phyloP scores from a whole-genome alignment of 371 early-diverging fungal genomes.

The Basidiobolus meristosporus region DNA sequence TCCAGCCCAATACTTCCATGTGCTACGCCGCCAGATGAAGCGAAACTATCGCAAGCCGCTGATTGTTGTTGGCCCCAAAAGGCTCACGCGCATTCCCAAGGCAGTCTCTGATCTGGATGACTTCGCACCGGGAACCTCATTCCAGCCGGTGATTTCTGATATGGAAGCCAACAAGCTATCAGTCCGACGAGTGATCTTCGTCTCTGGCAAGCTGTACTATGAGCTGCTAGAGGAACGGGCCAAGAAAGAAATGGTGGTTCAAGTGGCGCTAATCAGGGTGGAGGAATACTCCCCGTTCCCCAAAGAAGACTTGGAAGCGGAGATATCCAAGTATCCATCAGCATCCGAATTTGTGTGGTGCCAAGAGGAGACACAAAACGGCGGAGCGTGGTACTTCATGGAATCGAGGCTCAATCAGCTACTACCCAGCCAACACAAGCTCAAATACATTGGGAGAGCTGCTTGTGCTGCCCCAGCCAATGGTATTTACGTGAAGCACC shows the following conservation, averaged over 20 bases:
- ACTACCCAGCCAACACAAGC: no score
- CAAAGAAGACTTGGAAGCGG: conserved; percentile 23
- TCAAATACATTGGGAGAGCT: no score
- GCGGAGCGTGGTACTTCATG: conserved; percentile 48
- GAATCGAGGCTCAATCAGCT: no score
- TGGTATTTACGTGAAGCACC: no score
- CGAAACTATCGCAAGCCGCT: conserved; percentile 82
- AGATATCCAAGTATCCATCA: conserved; percentile 34
- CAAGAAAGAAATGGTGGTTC: conserved; percentile 28
- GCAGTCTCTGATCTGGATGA: conserved; percentile 7
- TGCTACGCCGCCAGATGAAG: conserved; percentile 73
- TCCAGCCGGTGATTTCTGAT: conserved; percentile 20
- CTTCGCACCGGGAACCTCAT: conserved; percentile 3
- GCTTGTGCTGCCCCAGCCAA: no score
- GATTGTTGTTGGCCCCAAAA: conserved; percentile 68
- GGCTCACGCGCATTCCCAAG: conserved; percentile 39
- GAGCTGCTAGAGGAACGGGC: conserved; percentile 63
- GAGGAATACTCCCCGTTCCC: conserved; percentile 96
- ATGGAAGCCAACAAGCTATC: no score
- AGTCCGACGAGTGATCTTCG: background rate
- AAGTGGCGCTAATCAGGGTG: conserved; percentile 63
- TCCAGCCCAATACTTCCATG: conserved; percentile 92
- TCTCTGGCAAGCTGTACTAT: conserved; percentile 77
- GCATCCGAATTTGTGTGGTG: conserved; percentile 70
- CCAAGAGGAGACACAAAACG: conserved; percentile 94